Evolutionary conservation across 441 rosid genomes (phyloP), one percentile per base, ranked within the genome.

Genomic region (Aleurites moluccanus): DNA sequence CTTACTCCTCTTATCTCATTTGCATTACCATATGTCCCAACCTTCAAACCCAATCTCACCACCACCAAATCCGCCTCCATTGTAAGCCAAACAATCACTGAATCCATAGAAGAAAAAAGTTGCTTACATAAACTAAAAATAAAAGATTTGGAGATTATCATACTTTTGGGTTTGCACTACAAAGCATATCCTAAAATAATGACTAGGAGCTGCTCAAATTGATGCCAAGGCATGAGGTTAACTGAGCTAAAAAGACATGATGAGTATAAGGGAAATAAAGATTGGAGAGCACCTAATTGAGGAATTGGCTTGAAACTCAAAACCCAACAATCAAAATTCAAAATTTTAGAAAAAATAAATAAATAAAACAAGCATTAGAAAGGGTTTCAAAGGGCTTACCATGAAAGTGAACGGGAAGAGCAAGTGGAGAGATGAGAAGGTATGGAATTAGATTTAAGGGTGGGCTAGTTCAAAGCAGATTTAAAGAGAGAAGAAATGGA

Each of bases 111-210:
- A 74, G 85, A 68, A 4, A 72, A 85, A 84, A 75, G 86, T 80
- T 80, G 89, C 92, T 94, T 89, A 91, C 96, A 79, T 87, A 87
- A 74, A 86, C 79, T 70, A 91, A 87, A 88, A 83, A 83, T 76
- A 86, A 79, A 84, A 90, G 78, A 86, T 57, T 80, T 83, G 78
- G 91, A 77, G 85, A 81, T 65, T 70, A 88, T 92, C 97, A 94
- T 91, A 91, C 97, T 84, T 97, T 96, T 79, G 94, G 97, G 78
- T 88, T 87, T 47, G 97, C 97, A 90, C 87, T 87, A 92, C 93
- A 88, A 69, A 92, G 87, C 97, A 90, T 92, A 91, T 96, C 97
- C 97, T 92, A 97, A 86, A 93, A 91, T 88, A 92, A 81, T 20
- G 97, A 92, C 85, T 92, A 85, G 25, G 94, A 90, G 69, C 83